A percentile compares a stretch with the other conserved stretches of the same genome.
These are phyloP conservation scores for Metroxylon sagu DNA, from an alignment of 176 grass and related monocot species.

Conservation along the genomic window DNA sequence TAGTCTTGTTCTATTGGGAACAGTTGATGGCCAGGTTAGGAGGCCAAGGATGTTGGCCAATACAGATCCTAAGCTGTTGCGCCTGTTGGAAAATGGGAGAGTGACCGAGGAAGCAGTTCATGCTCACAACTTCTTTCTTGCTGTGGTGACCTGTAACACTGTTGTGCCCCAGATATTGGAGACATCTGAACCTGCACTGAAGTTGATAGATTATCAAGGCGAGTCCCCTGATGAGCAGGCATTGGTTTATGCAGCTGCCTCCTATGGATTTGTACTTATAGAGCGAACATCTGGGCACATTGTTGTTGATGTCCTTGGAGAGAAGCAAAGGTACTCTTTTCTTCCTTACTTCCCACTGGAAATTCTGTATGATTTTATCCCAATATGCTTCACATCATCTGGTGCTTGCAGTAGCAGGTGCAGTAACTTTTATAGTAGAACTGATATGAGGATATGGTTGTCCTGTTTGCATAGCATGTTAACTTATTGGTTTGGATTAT, in stretches of 20 bases:
- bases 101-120: conserved; percentile 34
- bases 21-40: conserved; percentile 61
- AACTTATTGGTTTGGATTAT: no score
- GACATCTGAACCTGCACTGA: conserved; percentile 48
- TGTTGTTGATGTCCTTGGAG: conserved; percentile 60
- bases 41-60: conserved; percentile 64
- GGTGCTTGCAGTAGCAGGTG: no score
- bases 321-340: conserved; percentile 56
- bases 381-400: no score
- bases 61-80: conserved; percentile 50
- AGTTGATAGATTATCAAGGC: conserved; percentile 81
- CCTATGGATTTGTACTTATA: conserved; percentile 80
- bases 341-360: conserved; percentile 10
- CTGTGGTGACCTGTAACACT: conserved; percentile 67
- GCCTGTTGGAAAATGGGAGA: conserved; percentile 33
- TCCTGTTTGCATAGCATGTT: no score
- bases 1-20: conserved; percentile 9
- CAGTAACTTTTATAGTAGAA: no score
- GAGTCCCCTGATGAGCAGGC: conserved; percentile 90
- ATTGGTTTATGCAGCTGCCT: conserved; percentile 73
- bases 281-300: conserved; percentile 74
- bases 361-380: no score
- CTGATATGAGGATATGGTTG: no score
- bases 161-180: conserved; percentile 62
- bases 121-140: conserved; percentile 62